Base-by-base conservation (phyloP, 108 stramenopile species). In the Cyclostephanos tholiformis region DNA sequence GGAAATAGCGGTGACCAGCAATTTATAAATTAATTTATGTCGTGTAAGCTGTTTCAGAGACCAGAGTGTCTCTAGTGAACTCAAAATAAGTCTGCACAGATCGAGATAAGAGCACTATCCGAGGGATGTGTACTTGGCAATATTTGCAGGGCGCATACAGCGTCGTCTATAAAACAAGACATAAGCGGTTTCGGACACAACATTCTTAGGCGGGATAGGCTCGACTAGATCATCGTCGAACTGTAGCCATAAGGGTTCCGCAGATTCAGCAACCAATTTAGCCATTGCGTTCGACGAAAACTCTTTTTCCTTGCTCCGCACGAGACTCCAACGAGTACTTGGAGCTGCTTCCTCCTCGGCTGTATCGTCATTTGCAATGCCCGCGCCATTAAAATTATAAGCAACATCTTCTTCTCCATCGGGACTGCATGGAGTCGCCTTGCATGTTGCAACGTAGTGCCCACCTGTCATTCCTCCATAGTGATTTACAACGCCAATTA, bases 151-250 rank as follows among this genome's bases (percentile, higher is more conserved):
- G 17, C 87, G 92, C 57, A 97, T 81, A 38, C 82, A 85, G 17
- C 97, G 69, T 25, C 93, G 87, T 27, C 92, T 84, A 74, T 98
- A 98, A 76, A 98, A 98, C 10, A 98, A 75, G 4, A 98, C 95
- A 67, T 98, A 98, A 12, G 97, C 97, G 69, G 82, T 89, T 69
- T 96, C 96, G 0, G 90, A 90, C 16, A 94, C 91, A 29, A 97
- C 92, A 75, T 82, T 71, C 50, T 84, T 75, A 0, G 95, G 94
- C 1, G 94, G 83, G 26, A 93, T 77, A 41, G 90, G 91, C 72
- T 97, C 94, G 50, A 97, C 96, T 25, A 93, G 69, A 25, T 98
- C 98, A 77, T 98, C 98, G 69, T 98, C 98, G 77, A 96, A 97
- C 59, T 95, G 91, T 7, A 98, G 77, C 98, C 98, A 98, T 16